Percentiles rank a stretch among this genome's conserved stretches.
phyloP scores from a whole-genome alignment of 2,329 filamentous ascomycete genomes.

The Alternaria sp. region DNA sequence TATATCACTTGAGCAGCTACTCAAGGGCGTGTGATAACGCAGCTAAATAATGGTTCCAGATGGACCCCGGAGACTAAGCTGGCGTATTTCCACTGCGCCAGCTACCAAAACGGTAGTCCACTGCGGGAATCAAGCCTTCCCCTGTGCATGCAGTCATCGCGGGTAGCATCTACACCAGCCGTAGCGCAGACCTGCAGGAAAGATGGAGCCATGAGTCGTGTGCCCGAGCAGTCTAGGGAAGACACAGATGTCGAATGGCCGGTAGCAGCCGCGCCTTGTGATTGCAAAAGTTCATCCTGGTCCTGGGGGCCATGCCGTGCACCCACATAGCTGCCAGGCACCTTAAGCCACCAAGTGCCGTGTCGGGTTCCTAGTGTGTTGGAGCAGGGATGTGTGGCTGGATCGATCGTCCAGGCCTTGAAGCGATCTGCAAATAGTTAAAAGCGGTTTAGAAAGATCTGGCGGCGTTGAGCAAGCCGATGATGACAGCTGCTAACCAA shows the following conservation, averaged over 20 bases:
- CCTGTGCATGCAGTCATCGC: conserved; percentile 34
- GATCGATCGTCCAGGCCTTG: conserved; percentile 33
- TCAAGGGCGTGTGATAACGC: conserved; percentile 36
- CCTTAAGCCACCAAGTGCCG: conserved; percentile 25
- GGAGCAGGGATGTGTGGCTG: conserved; percentile 30
- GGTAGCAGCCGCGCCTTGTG: conserved; percentile 34
- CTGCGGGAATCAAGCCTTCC: conserved; percentile 38
- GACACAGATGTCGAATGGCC: conserved; percentile 29
- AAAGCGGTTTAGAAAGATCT: conserved; percentile 39
- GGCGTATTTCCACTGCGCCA: conserved; percentile 27
- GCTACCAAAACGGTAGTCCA: conserved; percentile 36
- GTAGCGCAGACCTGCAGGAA: conserved; percentile 15
- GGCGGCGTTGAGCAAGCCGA: conserved; percentile 29
- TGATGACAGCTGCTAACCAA: conserved; percentile 37
- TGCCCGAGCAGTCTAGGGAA: conserved; percentile 32
- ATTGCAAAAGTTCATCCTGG: conserved; percentile 28
- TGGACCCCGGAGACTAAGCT: conserved; percentile 35
- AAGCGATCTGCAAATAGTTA: conserved; percentile 35
- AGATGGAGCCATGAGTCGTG: conserved; percentile 35
- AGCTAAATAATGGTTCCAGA: conserved; percentile 39
- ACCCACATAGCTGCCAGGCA: conserved; percentile 27
- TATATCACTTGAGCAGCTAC: conserved; percentile 37
- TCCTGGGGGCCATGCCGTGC: conserved; percentile 28
- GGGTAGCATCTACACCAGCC: conserved; percentile 27
- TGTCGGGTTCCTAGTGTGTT: conserved; percentile 20